These are phyloP conservation scores for Nidularia sp. DNA, from an alignment of 768 basidiomycete genomes.

Conservation along the genomic window DNA sequence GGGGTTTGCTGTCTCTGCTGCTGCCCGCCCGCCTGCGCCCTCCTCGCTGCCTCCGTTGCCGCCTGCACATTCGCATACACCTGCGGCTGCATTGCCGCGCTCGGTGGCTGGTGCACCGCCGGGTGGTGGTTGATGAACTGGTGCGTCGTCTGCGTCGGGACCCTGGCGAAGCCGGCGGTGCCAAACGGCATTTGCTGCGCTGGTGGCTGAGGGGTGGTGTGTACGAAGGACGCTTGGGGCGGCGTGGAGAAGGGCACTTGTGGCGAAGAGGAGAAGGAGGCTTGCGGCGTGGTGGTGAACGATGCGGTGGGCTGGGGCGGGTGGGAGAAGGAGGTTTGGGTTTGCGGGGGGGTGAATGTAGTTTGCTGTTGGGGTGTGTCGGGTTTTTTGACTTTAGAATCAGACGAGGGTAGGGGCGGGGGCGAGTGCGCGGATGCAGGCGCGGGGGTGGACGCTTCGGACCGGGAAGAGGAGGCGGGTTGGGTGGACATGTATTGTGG, in stretches of 20 bases:
- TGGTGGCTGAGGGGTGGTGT: conserved; percentile 7
- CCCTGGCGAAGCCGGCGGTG: too few relatives aligned
- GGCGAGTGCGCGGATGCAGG: conserved; percentile 19
- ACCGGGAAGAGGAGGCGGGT: conserved; percentile 18
- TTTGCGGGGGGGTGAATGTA: conserved; percentile 28
- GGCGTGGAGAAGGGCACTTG: conserved; percentile 8
- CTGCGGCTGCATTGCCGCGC: conserved; percentile 29
- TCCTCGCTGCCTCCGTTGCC: conserved; percentile 11
- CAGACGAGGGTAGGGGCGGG: background rate
- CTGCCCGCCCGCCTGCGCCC: conserved; percentile 7
- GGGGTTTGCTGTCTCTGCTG: conserved; percentile 7
- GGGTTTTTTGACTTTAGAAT: background rate
- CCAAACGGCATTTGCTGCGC: too few relatives aligned
- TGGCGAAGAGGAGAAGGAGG: background rate
- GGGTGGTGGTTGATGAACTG: background rate
- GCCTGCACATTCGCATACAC: conserved; percentile 30
- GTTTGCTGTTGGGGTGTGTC: conserved; percentile 18
- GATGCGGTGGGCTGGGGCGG: conserved; percentile 20
- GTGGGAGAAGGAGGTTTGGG: conserved; percentile 21
- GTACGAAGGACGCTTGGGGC: conserved; percentile 11
- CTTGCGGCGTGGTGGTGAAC: conserved; percentile 24
- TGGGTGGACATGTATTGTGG: conserved; percentile 9
- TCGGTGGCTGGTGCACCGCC: background rate
- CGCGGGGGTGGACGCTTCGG: conserved; percentile 13
- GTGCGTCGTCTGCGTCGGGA: too few relatives aligned